Base-by-base conservation (phyloP, 2,329 filamentous ascomycete species). In the Diplocarpon rosae region DNA sequence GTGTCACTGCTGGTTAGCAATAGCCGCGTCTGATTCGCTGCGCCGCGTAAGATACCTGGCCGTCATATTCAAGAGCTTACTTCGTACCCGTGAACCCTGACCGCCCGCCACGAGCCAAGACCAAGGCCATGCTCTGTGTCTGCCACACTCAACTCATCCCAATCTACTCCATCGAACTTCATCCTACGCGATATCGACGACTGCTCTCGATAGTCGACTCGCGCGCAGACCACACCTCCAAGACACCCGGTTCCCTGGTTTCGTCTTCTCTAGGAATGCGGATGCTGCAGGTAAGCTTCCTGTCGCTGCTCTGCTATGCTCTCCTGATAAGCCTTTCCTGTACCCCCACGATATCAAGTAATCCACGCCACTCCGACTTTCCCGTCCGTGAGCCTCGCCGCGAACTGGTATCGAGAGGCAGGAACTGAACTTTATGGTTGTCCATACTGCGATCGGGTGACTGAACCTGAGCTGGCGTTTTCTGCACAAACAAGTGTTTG, bases 271-370 rank as follows among this genome's bases (percentile, higher is more conserved):
- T 42, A 44, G 41, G 46, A 49, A 39, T 52, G 59, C 52, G 53
- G 58, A 59, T 62, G 57, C 54, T 59, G 52, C 57, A 59, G 57
- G 59, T 62, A 58, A 59, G 59, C 53, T 50, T 35, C 29, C 42
- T 42, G 38, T 46, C 39, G 34, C 43, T 30, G 35, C 29, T 16
- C 24, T 31, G 24, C 34, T 43, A 17, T 30, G 31, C 36, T 15
- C 33, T 27, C 14, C 27, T 37, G 49, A 51, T 55, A 52, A 51
- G 53, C 51, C 38, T 48, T 39, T 41, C 37, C 39, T 31, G 41
- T 29, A 46, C 50, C 47, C 52, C 50, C 52, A 52, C 48, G 48
- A 40, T 35, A 44, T 44, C 29, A 43, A 45, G 48, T 48, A 43
- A 52, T 46, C 45, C 47, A 44, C 47, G 39, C 47, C 44, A 39